A percentile compares a stretch with the other conserved stretches of the same genome.
Conservation (phyloP, 768 basidiomycete genomes). For the Rhodocollybia butyracea region DNA sequence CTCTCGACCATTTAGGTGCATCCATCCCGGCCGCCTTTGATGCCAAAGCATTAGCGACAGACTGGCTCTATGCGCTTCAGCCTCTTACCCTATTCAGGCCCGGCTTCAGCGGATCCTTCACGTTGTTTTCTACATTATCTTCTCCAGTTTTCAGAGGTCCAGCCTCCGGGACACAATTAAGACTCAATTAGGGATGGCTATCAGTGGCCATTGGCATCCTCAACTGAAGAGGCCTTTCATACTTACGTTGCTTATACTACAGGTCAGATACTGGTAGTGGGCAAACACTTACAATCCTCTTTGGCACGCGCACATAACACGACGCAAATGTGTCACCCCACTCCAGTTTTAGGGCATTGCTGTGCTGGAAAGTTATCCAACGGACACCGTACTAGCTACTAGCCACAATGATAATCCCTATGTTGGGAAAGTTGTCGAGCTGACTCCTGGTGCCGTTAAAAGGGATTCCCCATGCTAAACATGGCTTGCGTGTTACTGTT, state of each 20-base stretch:
- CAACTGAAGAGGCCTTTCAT: conserved; percentile 48
- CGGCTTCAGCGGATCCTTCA: conserved; percentile 9
- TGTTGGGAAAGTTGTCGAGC: conserved; percentile 38
- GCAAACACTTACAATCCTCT: conserved; percentile 78
- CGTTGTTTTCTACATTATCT: conserved; percentile 13
- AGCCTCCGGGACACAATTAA: neutral
- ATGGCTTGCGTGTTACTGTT: neutral
- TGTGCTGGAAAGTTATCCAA: neutral
- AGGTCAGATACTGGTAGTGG: conserved; percentile 29
- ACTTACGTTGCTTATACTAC: neutral
- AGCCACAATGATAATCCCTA: conserved; percentile 5
- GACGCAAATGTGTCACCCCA: conserved; percentile 26
- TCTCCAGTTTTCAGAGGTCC: neutral
- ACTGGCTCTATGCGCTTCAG: too few species aligned
- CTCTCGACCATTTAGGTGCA: too few species aligned
- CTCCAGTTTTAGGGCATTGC: conserved; percentile 2
- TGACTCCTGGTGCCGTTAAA: conserved; percentile 1
- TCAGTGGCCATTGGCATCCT: conserved; percentile 5
- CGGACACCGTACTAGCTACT: neutral
- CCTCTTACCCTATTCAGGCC: conserved; percentile 5
- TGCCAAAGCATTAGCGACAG: too few species aligned
- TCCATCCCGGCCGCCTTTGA: conserved; percentile 8
- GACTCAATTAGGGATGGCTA: conserved; percentile 1
- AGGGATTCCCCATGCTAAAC: neutral
- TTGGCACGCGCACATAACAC: conserved; percentile 72